Conservation (phyloP, 495 filamentous ascomycete genomes). For the Xylaria telfairii region DNA sequence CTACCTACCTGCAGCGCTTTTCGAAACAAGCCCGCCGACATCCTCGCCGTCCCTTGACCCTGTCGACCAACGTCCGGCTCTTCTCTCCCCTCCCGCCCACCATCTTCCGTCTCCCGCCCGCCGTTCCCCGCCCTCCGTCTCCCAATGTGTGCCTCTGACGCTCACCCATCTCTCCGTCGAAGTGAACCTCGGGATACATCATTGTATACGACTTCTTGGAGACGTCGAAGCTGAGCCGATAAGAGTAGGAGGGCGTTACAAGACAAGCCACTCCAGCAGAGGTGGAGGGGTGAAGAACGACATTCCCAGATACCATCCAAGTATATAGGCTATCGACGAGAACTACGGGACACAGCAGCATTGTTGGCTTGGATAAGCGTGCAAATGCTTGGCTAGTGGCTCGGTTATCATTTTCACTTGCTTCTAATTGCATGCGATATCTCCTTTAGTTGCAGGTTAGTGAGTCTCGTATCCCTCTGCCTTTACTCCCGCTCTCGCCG, state of each 20-base stretch:
- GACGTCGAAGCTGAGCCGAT: neutral
- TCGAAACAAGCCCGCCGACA: neutral
- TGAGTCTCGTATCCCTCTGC: neutral
- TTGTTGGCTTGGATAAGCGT: neutral
- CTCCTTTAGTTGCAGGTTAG: conserved; percentile 19
- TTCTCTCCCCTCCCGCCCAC: neutral
- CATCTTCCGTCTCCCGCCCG: neutral
- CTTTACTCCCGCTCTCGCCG: neutral
- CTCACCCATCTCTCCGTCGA: conserved; percentile 8
- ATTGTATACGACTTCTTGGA: neutral
- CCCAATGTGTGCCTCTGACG: conserved; percentile 20
- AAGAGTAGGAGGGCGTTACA: neutral
- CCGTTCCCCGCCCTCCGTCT: neutral
- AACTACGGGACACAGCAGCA: neutral
- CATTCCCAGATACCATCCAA: conserved; percentile 1
- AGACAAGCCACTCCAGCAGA: neutral
- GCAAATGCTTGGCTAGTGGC: conserved; percentile 20
- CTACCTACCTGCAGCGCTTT: neutral
- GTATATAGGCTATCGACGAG: neutral
- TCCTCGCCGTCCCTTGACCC: neutral
- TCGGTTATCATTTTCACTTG: neutral
- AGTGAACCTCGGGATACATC: conserved; percentile 20
- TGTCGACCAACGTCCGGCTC: conserved; percentile 2
- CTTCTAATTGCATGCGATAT: conserved; percentile 17
- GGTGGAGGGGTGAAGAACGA: neutral